Percentiles rank a stretch among this genome's conserved stretches.
phyloP scores from a whole-genome alignment of 257 asterid species.

The Capsicum rhomboideum region DNA sequence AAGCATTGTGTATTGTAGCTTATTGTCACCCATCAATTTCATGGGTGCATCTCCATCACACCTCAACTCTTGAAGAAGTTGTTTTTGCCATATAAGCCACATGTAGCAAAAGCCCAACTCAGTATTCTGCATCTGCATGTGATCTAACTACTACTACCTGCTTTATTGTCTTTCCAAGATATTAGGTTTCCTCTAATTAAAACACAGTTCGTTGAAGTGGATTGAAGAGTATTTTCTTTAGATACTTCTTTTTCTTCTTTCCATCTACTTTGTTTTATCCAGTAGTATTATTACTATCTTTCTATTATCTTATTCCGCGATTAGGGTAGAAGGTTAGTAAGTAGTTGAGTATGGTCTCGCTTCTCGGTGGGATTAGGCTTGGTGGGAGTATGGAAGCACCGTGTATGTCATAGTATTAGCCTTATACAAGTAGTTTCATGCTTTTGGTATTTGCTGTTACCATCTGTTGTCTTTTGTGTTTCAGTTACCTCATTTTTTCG shows the following conservation, averaged over 20 bases:
- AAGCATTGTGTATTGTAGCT: too few species aligned
- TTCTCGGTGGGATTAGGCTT: background rate
- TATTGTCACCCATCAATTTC: too few species aligned
- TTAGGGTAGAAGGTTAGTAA: background rate
- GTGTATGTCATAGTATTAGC: background rate
- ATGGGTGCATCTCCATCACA: too few species aligned
- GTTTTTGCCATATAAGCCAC: too few species aligned
- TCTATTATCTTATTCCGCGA: background rate
- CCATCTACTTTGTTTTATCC: background rate
- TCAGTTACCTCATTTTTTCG: background rate
- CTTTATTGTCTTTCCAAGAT: too few species aligned
- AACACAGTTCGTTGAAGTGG: too few species aligned
- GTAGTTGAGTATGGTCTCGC: background rate
- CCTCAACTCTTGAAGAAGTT: too few species aligned
- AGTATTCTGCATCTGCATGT: too few species aligned
- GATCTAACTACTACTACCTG: too few species aligned
- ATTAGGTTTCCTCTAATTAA: too few species aligned
- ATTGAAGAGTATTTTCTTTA: background rate
- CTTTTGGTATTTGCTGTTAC: background rate
- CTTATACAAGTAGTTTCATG: background rate
- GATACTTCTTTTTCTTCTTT: background rate
- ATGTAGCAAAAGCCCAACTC: too few species aligned
- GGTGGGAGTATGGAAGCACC: background rate
- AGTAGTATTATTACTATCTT: background rate
- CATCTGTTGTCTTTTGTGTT: background rate